Evolutionary conservation across 2,329 filamentous ascomycete genomes (phyloP).

Genomic region (Mycocentrospora acerina): DNA sequence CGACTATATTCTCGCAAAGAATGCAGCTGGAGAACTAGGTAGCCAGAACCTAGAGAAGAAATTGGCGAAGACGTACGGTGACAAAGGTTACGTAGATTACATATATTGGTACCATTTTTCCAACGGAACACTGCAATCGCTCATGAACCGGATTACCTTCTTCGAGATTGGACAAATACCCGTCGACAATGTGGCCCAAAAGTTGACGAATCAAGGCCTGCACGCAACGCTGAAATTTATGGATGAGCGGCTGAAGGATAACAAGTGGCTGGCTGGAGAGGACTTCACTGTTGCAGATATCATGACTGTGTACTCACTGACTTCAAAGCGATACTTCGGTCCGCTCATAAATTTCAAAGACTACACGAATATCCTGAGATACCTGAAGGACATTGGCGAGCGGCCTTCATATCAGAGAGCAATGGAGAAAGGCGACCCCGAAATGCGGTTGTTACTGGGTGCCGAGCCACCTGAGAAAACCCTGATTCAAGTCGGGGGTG

Average conservation of each 20-base stretch:
- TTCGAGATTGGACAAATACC: too few species aligned
- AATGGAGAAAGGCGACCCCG: slow-evolving; percentile 57
- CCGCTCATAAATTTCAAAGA: slow-evolving; percentile 14
- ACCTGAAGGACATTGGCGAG: slow-evolving; percentile 15
- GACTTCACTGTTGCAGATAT: slow-evolving; percentile 65
- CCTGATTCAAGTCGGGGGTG: slow-evolving; percentile 13
- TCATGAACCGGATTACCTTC: slow-evolving; percentile 29
- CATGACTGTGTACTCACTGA: slow-evolving; percentile 62
- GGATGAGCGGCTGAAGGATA: slow-evolving; percentile 50
- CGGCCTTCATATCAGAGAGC: slow-evolving; percentile 34
- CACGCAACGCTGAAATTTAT: slow-evolving; percentile 44
- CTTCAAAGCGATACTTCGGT: slow-evolving; percentile 58
- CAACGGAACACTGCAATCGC: slow-evolving; percentile 42
- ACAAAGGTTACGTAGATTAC: slow-evolving; percentile 58
- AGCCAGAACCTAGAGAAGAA: slow-evolving; percentile 5
- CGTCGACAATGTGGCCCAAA: slow-evolving; percentile 23
- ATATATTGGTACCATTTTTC: slow-evolving; percentile 64
- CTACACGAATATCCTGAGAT: slow-evolving; percentile 21
- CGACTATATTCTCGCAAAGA: slow-evolving; percentile 60
- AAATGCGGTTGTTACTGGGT: slow-evolving; percentile 36
- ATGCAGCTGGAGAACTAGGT: too few species aligned
- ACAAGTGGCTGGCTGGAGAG: slow-evolving; percentile 58
- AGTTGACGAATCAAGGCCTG: slow-evolving; percentile 27
- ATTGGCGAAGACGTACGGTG: slow-evolving; percentile 31
- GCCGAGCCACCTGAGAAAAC: slow-evolving; percentile 17